A percentile compares a stretch with the other conserved stretches of the same genome.
Evolutionary conservation across 805 yeast species (phyloP).

Genomic region (Wickerhamomyces chambardii): DNA sequence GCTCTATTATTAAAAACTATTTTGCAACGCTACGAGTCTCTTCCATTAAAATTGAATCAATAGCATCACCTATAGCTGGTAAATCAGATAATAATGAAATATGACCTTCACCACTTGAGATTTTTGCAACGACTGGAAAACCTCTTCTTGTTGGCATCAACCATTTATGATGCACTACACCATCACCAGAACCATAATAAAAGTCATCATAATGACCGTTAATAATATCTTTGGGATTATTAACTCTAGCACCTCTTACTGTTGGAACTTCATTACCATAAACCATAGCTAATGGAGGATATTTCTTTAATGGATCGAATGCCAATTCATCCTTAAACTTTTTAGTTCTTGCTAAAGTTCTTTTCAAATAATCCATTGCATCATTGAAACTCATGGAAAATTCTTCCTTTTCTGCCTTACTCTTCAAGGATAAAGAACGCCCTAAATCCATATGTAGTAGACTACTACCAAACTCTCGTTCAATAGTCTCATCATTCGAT

Average conservation of each 20-base stretch:
- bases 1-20: too few species aligned
- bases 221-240: slow-evolving; percentile 49
- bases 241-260: slow-evolving; percentile 69
- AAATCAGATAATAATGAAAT: slow-evolving; percentile 73
- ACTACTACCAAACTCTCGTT: slow-evolving; percentile 1
- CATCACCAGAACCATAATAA: slow-evolving; percentile 87
- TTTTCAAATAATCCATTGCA: slow-evolving; percentile 52
- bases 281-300: slow-evolving; percentile 81
- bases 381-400: slow-evolving; percentile 32
- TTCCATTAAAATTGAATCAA: slow-evolving; percentile 52
- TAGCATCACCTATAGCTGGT: slow-evolving; percentile 61
- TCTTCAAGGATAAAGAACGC: slow-evolving; percentile 7
- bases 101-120: slow-evolving; percentile 64
- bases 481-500: too few species aligned
- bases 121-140: slow-evolving; percentile 62
- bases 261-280: slow-evolving; percentile 82
- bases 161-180: slow-evolving; percentile 81
- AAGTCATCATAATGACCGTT: slow-evolving; percentile 71
- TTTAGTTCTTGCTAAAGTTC: slow-evolving; percentile 53
- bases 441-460: slow-evolving; percentile 9
- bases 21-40: slow-evolving; percentile 24
- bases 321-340: slow-evolving; percentile 47
- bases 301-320: slow-evolving; percentile 39
- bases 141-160: slow-evolving; percentile 72
- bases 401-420: slow-evolving; percentile 6